Base-by-base conservation (phyloP, 495 filamentous ascomycete species). In the Hamigera avellanea region DNA sequence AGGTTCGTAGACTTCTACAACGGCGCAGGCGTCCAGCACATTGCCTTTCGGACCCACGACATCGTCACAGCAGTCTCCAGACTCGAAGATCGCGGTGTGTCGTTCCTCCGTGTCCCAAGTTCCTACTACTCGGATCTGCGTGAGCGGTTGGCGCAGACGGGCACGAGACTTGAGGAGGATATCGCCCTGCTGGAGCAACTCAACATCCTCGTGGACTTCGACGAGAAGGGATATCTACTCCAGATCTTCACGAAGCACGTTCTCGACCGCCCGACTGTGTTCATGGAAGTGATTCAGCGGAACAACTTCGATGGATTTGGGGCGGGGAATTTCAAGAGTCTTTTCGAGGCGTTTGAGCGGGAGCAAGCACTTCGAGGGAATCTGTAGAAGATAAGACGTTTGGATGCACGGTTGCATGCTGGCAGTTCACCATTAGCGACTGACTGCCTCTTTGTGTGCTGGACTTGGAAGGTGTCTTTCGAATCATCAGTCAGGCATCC, bases 291-390 rank as follows among this genome's bases (percentile, higher is more conserved):
- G 40, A 89, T 93, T 44, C 80, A 88, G 55, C 63, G 83, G 15
- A 71, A 80, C 40, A 71, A 80, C 27, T 91, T 91, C 56, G 71
- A 78, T 31, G 84, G 86, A 0, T 91, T 93, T 49, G 83, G 85
- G 6, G 85, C 83, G 0, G 85, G 84, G 6, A 88, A 91, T 51
- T 89, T 89, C 56, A 89, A 83, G 71, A 80, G 73, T 45, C 44
- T 89, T 37, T 91, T 89, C 51, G 81, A 89, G 59, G 85, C 85
- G 1, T 84, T 89, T 61, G 85, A 89, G 67, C 52, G 81, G 32
- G 84, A 89, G 78, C 83, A 33, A 74, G 87, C 37, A 68, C 25
- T 37, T 13, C 44, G 54, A 18, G 49, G 46, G 21, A 55, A 53
- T 39, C 28, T 45, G 38, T 50, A 23, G 9, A 9, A 9, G 4